A percentile compares a stretch with the other conserved stretches of the same genome.
phyloP scores from a whole-genome alignment of 495 filamentous ascomycete species.

The Trichocladium uniseriatum region DNA sequence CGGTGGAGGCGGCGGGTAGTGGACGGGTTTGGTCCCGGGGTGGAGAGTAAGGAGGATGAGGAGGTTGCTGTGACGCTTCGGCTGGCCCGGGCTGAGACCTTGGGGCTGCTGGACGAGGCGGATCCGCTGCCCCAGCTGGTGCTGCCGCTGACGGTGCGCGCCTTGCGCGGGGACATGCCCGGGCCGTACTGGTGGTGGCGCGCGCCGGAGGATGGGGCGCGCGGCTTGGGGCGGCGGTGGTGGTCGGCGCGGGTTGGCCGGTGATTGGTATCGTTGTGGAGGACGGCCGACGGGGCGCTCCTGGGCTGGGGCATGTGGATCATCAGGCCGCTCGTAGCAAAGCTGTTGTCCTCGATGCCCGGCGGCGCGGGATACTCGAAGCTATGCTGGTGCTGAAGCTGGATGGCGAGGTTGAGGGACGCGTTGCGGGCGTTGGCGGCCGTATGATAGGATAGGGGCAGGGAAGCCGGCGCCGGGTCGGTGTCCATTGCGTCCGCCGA shows the following conservation, averaged over 20 bases:
- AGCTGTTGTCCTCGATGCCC: conserved; percentile 11
- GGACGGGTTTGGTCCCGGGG: too few relatives aligned
- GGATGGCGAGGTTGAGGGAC: conserved; percentile 8
- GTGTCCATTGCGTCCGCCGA: conserved; percentile 17
- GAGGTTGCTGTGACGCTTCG: background rate
- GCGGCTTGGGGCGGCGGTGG: conserved; percentile 28
- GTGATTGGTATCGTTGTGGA: conserved; percentile 4
- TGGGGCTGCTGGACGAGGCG: background rate
- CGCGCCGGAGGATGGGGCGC: conserved; percentile 36
- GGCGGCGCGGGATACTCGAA: conserved; percentile 23
- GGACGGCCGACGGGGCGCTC: conserved; percentile 1
- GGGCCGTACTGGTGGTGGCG: conserved; percentile 24
- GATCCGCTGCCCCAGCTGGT: too few relatives aligned
- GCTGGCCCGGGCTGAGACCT: background rate
- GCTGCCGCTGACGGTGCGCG: conserved; percentile 22
- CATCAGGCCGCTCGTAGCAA: conserved; percentile 25
- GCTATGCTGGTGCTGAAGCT: conserved; percentile 5
- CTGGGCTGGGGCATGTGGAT: conserved; percentile 30
- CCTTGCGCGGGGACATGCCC: conserved; percentile 31
- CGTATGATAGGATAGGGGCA: background rate
- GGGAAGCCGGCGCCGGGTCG: background rate
- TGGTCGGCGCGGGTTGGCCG: conserved; percentile 8
- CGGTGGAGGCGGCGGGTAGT: conserved; percentile 8
- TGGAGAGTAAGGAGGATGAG: too few relatives aligned
- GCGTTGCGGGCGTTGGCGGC: background rate